Evolutionary conservation across 345 rosid genomes (phyloP).

Genomic region (Erucastrum elatum): DNA sequence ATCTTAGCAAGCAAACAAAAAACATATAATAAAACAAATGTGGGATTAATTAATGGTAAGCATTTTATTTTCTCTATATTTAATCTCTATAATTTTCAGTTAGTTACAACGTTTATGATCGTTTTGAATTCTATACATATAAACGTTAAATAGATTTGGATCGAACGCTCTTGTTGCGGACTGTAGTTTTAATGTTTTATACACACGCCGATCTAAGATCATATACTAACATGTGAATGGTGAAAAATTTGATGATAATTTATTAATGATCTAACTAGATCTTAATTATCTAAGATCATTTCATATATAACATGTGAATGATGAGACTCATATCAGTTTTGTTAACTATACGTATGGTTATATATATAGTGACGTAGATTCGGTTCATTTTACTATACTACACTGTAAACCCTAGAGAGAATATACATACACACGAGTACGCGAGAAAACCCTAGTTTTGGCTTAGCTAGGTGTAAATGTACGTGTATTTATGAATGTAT

Average conservation of each 20-base stretch:
- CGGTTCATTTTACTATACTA: background rate
- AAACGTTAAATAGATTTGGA: background rate
- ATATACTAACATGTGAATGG: background rate
- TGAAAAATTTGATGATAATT: background rate
- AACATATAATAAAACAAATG: conserved; percentile 23
- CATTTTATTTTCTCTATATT: conserved; percentile 2
- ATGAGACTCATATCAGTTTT: background rate
- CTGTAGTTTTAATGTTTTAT: background rate
- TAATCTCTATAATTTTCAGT: background rate
- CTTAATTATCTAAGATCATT: background rate
- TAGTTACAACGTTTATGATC: conserved; percentile 6
- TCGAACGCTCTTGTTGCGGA: conserved; percentile 4
- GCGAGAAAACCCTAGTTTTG: conserved; percentile 25
- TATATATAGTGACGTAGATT: background rate
- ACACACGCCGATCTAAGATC: background rate
- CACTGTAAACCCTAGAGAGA: conserved; percentile 19
- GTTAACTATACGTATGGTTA: background rate
- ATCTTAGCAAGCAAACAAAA: conserved; percentile 34
- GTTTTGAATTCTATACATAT: background rate
- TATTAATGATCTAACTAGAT: background rate
- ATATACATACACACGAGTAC: background rate
- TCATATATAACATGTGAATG: background rate
- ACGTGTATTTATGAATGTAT: background rate
- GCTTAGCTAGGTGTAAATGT: background rate
- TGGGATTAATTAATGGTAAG: conserved; percentile 36